Evolutionary conservation across 305 asterid species (phyloP), one percentile per base, ranked within the genome.

Genomic region (Solanum hybrid): DNA sequence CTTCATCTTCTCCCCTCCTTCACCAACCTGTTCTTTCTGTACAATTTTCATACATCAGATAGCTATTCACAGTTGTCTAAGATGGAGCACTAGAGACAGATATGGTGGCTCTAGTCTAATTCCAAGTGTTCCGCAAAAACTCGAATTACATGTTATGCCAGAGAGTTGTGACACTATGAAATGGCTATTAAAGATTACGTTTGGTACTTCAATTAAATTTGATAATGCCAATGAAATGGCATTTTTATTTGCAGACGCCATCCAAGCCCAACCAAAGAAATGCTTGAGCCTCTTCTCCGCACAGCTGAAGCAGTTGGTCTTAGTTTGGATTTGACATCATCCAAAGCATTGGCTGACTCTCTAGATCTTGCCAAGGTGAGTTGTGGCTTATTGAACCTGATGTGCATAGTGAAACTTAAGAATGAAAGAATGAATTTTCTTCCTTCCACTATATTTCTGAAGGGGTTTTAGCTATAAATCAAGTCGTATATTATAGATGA

Each of bases 301-400:
- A 96, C 99, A 86, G 98, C 99, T 93, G 96, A 98, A 90, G 94
- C 99, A 86, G 94, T 96, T 91, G 99, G 99, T 92, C 89, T 98
- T 87, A 91, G 92, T 89, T 94, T 98, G 93, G 99, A 96, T 89
- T 95, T 97, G 89, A 85, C 98, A 89, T 98, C 99, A 86, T 98
- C 99, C 86, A 98, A 96, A 94, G 97, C 99, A 86, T 88, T 98
- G 92, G 99, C 99, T 88, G 99, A 98, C 93, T 98, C 99, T 88
- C 98, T 98, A 64, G 99, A 98, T 93, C 93, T 85, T 92, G 99
- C 99, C 88, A 95, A 96, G 98, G 99, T 96, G 90, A 92, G 98
- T 90, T 90, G 16, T 88, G 73, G 89, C 77, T 42, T 91, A 42
- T 51, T 77, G 86, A 88, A 76, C 40, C 14, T 77, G 80, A 42